A percentile compares a stretch with the other conserved stretches of the same genome.
Evolutionary conservation across 2,329 filamentous ascomycete genomes (phyloP).

Genomic region (Phoma herbarum): DNA sequence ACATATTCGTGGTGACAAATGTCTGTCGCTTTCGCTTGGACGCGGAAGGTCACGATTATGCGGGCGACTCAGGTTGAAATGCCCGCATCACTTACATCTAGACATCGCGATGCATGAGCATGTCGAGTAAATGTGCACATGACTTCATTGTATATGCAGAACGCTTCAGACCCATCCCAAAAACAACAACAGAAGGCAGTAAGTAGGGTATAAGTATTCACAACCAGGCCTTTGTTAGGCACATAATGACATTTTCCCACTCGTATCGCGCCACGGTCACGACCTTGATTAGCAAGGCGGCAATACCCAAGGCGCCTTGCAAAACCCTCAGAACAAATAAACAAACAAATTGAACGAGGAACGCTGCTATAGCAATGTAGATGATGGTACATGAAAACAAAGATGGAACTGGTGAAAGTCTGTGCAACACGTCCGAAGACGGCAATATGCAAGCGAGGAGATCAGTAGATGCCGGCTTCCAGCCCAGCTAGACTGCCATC

Average conservation of each 20-base stretch:
- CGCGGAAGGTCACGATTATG: not conserved
- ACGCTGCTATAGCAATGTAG: not conserved
- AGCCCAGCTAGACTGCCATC: conserved; percentile 36
- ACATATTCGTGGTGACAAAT: not conserved
- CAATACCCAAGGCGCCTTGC: conserved; percentile 11
- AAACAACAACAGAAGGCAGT: conserved; percentile 14
- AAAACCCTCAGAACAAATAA: not conserved
- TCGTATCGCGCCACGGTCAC: conserved; percentile 3
- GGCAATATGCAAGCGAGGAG: not conserved
- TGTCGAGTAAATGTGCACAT: not conserved
- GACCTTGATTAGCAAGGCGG: conserved; percentile 1
- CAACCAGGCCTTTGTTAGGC: conserved; percentile 6
- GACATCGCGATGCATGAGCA: not conserved
- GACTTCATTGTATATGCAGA: conserved; percentile 6
- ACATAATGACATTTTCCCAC: conserved; percentile 6
- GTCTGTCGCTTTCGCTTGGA: not conserved
- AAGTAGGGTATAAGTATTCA: conserved; percentile 23
- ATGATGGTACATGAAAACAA: conserved; percentile 13
- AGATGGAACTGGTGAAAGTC: not conserved
- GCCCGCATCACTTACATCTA: not conserved
- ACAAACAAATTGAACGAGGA: not conserved
- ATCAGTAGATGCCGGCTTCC: conserved; percentile 20
- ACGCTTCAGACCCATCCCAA: conserved; percentile 19
- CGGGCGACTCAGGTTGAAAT: not conserved
- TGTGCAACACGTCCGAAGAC: conserved; percentile 9